Evolutionary conservation across 179 eudicot species (phyloP).

Genomic region (Monotropa hypopitys): DNA sequence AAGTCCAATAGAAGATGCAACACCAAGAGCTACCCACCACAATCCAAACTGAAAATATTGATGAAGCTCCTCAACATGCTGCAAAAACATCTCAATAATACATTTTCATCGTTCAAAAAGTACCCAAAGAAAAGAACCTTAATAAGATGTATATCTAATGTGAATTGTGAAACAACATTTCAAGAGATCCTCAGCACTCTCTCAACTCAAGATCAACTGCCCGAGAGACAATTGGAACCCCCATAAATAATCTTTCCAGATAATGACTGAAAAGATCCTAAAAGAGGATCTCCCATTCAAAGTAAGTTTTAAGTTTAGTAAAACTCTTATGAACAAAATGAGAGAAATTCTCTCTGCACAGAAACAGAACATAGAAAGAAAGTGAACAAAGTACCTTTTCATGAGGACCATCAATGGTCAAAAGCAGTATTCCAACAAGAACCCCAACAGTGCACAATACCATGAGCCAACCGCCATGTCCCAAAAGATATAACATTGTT

Average conservation of each 20-base stretch:
- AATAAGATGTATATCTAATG: too few relatives aligned
- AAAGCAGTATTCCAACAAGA: constrained; percentile 30
- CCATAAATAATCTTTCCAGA: background rate
- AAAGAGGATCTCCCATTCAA: background rate
- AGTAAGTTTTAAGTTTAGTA: background rate
- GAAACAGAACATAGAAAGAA: background rate
- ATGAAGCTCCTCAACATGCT: constrained; percentile 70
- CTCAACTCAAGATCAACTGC: background rate
- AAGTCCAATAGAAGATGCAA: constrained; percentile 97
- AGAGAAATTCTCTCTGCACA: background rate
- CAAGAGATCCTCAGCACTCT: background rate
- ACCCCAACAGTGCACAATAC: constrained; percentile 33
- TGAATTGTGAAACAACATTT: background rate
- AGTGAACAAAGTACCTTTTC: constrained; percentile 47
- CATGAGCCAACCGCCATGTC: constrained; percentile 55
- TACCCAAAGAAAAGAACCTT: background rate
- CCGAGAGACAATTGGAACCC: background rate
- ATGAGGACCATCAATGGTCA: constrained; percentile 67
- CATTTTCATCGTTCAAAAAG: background rate
- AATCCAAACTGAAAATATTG: constrained; percentile 59
- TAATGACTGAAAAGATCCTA: background rate
- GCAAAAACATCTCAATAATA: constrained; percentile 21
- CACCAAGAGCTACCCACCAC: constrained; percentile 97
- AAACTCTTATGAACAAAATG: background rate
- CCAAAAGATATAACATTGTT: constrained; percentile 46